Conservation (phyloP, 306 rosid species). For the Sechiopsis laciniata region DNA sequence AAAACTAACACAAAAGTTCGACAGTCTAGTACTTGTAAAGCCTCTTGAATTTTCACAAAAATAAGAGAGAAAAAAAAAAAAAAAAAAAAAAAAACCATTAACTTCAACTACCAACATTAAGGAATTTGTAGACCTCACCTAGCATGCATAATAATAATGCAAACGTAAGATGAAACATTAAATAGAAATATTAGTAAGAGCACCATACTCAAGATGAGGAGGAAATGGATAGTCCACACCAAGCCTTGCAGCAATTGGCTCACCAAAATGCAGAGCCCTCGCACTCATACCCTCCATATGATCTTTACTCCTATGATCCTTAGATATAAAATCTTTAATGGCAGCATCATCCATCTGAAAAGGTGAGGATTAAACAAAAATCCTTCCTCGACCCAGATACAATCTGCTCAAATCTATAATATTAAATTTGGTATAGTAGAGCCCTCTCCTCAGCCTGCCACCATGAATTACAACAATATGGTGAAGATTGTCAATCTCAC, state of each 20-base stretch:
- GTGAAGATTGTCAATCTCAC: background rate
- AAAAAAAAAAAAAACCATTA: background rate
- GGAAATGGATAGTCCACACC: constrained; percentile 93
- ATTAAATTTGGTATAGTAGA: background rate
- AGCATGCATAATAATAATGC: background rate
- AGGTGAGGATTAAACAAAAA: background rate
- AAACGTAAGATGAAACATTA: background rate
- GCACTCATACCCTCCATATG: constrained; percentile 33
- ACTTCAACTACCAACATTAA: background rate
- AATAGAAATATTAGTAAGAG: constrained; percentile 20
- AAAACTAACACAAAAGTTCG: background rate
- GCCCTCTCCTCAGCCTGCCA: constrained; percentile 11
- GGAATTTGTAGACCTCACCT: background rate
- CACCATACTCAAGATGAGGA: constrained; percentile 72
- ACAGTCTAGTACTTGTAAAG: background rate
- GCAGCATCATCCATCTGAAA: background rate
- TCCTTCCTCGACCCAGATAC: background rate
- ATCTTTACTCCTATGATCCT: constrained; percentile 4
- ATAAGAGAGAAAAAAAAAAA: background rate
- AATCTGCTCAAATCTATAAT: background rate
- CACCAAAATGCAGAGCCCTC: constrained; percentile 40
- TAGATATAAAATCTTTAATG: background rate
- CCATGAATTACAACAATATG: background rate
- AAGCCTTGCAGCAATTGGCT: constrained; percentile 74
- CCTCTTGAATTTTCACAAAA: background rate